phyloP scores from a whole-genome alignment of 2,329 filamentous ascomycete species.

The Fusarium fujikuroi region DNA sequence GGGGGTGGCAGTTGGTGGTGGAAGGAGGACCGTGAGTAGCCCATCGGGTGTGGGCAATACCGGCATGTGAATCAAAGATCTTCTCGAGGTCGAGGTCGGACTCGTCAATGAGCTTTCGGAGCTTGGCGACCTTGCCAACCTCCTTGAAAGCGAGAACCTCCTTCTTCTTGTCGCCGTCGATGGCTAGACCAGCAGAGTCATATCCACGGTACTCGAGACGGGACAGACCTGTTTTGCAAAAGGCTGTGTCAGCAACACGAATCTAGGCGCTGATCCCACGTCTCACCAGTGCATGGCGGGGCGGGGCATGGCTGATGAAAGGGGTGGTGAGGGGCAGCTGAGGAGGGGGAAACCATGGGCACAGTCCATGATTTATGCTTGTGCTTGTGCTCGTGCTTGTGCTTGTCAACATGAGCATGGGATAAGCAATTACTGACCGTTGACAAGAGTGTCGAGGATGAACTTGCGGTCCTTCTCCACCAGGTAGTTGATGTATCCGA shows the following conservation, averaged over 20 bases:
- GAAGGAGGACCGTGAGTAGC: slow-evolving; percentile 97
- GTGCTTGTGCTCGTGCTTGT: neutral
- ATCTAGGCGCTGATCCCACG: slow-evolving; percentile 38
- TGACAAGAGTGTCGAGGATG: slow-evolving; percentile 95
- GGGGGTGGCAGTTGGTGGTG: slow-evolving; percentile 96
- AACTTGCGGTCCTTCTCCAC: slow-evolving; percentile 98
- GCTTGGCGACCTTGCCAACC: slow-evolving; percentile 97
- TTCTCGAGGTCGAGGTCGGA: slow-evolving; percentile 86
- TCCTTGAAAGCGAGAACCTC: slow-evolving; percentile 98
- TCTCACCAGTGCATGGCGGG: slow-evolving; percentile 43
- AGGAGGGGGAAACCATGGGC: slow-evolving; percentile 24
- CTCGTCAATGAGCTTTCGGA: slow-evolving; percentile 91
- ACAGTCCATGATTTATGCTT: neutral
- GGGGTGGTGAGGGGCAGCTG: slow-evolving; percentile 31
- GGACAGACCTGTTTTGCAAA: slow-evolving; percentile 74
- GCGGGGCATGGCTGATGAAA: slow-evolving; percentile 40
- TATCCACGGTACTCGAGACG: slow-evolving; percentile 99
- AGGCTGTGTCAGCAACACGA: slow-evolving; percentile 46
- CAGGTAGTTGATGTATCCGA: slow-evolving; percentile 99
- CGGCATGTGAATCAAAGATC: slow-evolving; percentile 96
- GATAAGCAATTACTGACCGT: slow-evolving; percentile 71
- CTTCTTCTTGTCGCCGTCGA: slow-evolving; percentile 99
- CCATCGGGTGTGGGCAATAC: slow-evolving; percentile 99
- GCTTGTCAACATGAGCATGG: slow-evolving; percentile 11
- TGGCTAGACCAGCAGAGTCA: slow-evolving; percentile 93